Evolutionary conservation across 1,139 yeast genomes (phyloP).

Genomic region (Suhomyces maxii): DNA sequence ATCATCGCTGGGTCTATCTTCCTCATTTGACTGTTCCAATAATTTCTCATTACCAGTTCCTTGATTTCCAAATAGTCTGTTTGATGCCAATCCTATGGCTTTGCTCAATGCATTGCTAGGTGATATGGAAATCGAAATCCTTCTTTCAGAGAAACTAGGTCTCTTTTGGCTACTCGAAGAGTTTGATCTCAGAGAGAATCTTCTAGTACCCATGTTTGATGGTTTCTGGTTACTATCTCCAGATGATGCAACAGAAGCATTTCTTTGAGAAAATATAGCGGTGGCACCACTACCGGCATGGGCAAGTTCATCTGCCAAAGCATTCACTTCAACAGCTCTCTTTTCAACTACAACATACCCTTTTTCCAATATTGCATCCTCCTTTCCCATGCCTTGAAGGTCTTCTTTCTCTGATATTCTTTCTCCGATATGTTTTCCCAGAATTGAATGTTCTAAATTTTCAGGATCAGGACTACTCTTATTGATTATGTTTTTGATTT

Average conservation of each 20-base stretch:
- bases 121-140: slow-evolving; percentile 68
- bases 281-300: slow-evolving; percentile 61
- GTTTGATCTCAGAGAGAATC: slow-evolving; percentile 34
- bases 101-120: slow-evolving; percentile 88
- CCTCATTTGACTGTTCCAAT: slow-evolving; percentile 5
- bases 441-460: slow-evolving; percentile 25
- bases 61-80: slow-evolving; percentile 69
- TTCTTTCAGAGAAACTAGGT: slow-evolving; percentile 56
- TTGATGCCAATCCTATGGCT: slow-evolving; percentile 86
- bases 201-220: slow-evolving; percentile 14
- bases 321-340: slow-evolving; percentile 91
- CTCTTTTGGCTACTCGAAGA: slow-evolving; percentile 40
- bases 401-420: slow-evolving; percentile 2
- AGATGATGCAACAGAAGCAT: slow-evolving; percentile 18
- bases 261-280: slow-evolving; percentile 35
- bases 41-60: slow-evolving; percentile 8
- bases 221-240: slow-evolving; percentile 12
- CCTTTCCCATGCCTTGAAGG: slow-evolving; percentile 23
- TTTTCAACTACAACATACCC: slow-evolving; percentile 96
- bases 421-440: slow-evolving; percentile 7
- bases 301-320: slow-evolving; percentile 88
- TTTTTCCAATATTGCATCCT: slow-evolving; percentile 59
- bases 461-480: slow-evolving; percentile 48
- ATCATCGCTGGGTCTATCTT: slow-evolving; percentile 17
- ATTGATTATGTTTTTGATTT: slow-evolving; percentile 44